Conservation (phyloP, 2,329 filamentous ascomycete species). For the Colletotrichum sansevieriae region DNA sequence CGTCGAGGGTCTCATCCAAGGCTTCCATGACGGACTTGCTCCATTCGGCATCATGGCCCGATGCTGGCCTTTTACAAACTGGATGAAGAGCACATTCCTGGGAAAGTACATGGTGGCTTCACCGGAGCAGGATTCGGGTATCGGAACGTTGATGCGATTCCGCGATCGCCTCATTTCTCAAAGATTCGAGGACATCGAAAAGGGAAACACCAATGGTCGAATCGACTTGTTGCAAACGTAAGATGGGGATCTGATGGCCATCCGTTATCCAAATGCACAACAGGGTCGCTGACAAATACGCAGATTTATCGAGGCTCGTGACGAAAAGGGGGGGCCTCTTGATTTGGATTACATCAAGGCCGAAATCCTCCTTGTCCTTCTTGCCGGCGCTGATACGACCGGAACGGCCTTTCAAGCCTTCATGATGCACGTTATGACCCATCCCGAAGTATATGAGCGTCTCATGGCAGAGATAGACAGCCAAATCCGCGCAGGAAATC, state of each 20-base stretch:
- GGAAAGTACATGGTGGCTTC: slow-evolving; percentile 65
- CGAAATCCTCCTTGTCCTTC: slow-evolving; percentile 64
- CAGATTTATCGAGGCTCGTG: slow-evolving; percentile 59
- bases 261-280: background rate
- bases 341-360: slow-evolving; percentile 65
- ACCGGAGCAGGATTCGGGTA: slow-evolving; percentile 65
- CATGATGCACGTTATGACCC: slow-evolving; percentile 56
- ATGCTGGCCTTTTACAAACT: slow-evolving; percentile 66
- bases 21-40: slow-evolving; percentile 65
- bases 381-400: slow-evolving; percentile 66
- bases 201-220: slow-evolving; percentile 57
- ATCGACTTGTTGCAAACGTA: slow-evolving; percentile 68
- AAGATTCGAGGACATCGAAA: slow-evolving; percentile 60
- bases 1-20: slow-evolving; percentile 65
- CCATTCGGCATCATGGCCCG: slow-evolving; percentile 65
- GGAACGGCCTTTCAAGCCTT: slow-evolving; percentile 64
- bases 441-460: slow-evolving; percentile 56
- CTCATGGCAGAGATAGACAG: slow-evolving; percentile 61
- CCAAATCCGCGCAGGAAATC: slow-evolving; percentile 50
- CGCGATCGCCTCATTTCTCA: slow-evolving; percentile 65
- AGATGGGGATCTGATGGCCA: background rate
- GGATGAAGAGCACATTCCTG: slow-evolving; percentile 66
- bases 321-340: slow-evolving; percentile 59
- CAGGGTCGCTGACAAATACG: background rate
- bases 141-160: slow-evolving; percentile 69